These are phyloP conservation scores for Lolium multiflorum DNA, from an alignment of 176 grass and related monocot species.

Conservation along the genomic window DNA sequence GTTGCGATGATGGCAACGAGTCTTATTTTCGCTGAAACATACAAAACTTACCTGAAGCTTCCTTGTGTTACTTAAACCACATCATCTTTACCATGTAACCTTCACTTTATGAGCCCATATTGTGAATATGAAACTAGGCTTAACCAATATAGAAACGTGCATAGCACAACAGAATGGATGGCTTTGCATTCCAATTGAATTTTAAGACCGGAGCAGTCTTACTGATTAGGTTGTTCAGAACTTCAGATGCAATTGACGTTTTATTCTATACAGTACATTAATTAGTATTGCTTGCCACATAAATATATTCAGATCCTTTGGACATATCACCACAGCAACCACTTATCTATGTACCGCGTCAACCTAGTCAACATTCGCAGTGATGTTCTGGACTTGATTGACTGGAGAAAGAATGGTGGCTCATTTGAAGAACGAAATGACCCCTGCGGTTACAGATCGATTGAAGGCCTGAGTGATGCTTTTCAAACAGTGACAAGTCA, in stretches of 20 bases:
- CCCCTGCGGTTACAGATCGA: no score
- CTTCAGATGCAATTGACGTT: neutral
- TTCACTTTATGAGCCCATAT: neutral
- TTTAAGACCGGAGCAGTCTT: neutral
- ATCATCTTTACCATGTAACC: neutral
- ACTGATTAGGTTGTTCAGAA: neutral
- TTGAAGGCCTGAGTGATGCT: no score
- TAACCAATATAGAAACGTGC: neutral
- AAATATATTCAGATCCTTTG: no score
- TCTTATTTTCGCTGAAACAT: neutral
- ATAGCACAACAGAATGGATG: neutral
- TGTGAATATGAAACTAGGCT: conserved; percentile 1
- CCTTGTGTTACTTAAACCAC: neutral
- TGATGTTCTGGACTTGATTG: no score
- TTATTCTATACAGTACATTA: no score
- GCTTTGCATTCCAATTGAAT: neutral
- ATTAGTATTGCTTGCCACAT: no score
- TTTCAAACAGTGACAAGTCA: no score
- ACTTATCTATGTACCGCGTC: no score
- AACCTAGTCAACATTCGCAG: no score
- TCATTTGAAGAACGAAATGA: no score
- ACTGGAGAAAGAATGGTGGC: no score
- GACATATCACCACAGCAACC: no score
- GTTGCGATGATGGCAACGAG: neutral
- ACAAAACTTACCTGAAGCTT: conserved; percentile 20